Evolutionary conservation across 768 basidiomycete genomes (phyloP).

Genomic region (Panaeolus papilionaceus): DNA sequence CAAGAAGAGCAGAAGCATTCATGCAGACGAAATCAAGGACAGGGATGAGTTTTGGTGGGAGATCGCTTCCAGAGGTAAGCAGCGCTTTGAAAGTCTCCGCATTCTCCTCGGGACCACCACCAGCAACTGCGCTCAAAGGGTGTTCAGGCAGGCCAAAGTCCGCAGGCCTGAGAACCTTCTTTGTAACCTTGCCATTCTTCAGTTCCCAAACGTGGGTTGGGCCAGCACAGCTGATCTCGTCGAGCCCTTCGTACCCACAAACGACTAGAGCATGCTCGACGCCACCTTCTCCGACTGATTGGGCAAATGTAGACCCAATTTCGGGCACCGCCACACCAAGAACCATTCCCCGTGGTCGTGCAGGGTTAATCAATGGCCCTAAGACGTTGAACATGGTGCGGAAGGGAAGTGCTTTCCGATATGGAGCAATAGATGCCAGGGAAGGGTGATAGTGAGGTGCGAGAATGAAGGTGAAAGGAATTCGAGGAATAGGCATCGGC

Average conservation of each 20-base stretch:
- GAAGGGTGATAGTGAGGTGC: conserved; percentile 94
- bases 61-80: conserved; percentile 60
- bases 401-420: conserved; percentile 88
- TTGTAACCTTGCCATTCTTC: conserved; percentile 62
- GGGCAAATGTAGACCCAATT: conserved; percentile 83
- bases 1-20: conserved; percentile 88
- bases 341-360: conserved; percentile 85
- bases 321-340: conserved; percentile 86
- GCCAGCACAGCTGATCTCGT: conserved; percentile 96
- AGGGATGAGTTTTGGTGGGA: conserved; percentile 64
- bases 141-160: conserved; percentile 82
- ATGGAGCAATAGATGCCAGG: conserved; percentile 80
- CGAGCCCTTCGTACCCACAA: conserved; percentile 89
- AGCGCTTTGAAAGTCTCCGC: conserved; percentile 73
- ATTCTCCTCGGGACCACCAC: conserved; percentile 82
- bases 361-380: conserved; percentile 94
- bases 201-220: conserved; percentile 88
- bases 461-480: conserved; percentile 92
- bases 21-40: conserved; percentile 88
- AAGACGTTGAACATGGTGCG: conserved; percentile 97
- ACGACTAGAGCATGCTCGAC: conserved; percentile 90
- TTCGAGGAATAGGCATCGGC: conserved; percentile 62
- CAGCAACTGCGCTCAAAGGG: conserved; percentile 70
- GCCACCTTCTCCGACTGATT: conserved; percentile 72
- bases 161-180: conserved; percentile 66